phyloP scores from a whole-genome alignment of 805 yeast genomes.

The Candida nanaspora region DNA sequence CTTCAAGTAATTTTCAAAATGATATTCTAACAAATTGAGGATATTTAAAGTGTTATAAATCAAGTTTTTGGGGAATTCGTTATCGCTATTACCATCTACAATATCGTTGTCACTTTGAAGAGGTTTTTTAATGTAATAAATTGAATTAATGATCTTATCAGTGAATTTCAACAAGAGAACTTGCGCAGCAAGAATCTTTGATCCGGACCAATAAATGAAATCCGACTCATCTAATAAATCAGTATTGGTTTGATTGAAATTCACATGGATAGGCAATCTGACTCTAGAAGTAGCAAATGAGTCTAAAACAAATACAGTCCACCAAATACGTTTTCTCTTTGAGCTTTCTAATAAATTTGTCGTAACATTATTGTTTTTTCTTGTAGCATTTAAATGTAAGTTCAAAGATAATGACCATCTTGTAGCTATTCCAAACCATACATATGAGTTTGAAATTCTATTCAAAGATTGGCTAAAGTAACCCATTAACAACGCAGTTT shows the following conservation, averaged over 20 bases:
- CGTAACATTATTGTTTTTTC: conserved; percentile 1
- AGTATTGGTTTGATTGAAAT: conserved; percentile 24
- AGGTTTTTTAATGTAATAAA: conserved; percentile 23
- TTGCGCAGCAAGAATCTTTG: conserved; percentile 20
- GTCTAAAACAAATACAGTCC: conserved; percentile 32
- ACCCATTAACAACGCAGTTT: conserved; percentile 27
- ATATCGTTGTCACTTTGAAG: too few relatives aligned
- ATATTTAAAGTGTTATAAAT: conserved; percentile 13
- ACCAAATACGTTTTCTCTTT: conserved; percentile 30
- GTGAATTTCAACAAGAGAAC: conserved; percentile 20
- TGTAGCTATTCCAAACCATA: conserved; percentile 28
- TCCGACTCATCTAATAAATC: conserved; percentile 19
- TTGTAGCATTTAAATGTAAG: conserved; percentile 21
- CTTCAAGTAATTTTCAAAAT: conserved; percentile 14
- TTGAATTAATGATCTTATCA: conserved; percentile 24
- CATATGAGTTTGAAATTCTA: conserved; percentile 26
- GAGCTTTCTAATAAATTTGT: conserved; percentile 17
- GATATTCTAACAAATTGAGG: conserved; percentile 15
- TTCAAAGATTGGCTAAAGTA: conserved; percentile 30
- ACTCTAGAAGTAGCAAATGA: conserved; percentile 30
- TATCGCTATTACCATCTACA: too few relatives aligned
- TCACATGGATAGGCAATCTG: conserved; percentile 29
- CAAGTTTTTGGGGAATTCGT: conserved; percentile 12
- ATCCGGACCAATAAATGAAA: conserved; percentile 24
- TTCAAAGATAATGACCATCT: conserved; percentile 25